Conservation (phyloP, 768 basidiomycete species). For the Candolleomyces aberdarensis region DNA sequence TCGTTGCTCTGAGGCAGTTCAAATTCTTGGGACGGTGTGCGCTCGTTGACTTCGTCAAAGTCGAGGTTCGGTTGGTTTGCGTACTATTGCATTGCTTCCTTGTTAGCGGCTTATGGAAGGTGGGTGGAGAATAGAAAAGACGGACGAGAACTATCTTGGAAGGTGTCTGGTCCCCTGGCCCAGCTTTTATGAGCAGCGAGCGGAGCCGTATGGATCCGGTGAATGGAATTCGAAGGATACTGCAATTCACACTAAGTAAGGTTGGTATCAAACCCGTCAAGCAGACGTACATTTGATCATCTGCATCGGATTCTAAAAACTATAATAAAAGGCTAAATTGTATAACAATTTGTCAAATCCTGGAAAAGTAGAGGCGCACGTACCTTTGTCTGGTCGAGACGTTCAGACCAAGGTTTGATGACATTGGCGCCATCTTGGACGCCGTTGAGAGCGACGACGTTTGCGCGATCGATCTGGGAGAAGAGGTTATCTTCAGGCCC, state of each 20-base stretch:
- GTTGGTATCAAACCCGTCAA: not conserved
- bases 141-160: slow-evolving; percentile 67
- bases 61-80: slow-evolving; percentile 77
- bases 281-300: slow-evolving; percentile 72
- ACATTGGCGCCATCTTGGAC: slow-evolving; percentile 47
- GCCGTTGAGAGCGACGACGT: slow-evolving; percentile 80
- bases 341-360: not conserved
- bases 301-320: slow-evolving; percentile 87
- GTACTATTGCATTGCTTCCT: slow-evolving; percentile 43
- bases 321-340: slow-evolving; percentile 23
- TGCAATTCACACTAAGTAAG: slow-evolving; percentile 21
- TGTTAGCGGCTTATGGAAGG: not conserved
- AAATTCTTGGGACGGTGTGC: slow-evolving; percentile 69
- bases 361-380: slow-evolving; percentile 9
- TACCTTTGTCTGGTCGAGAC: slow-evolving; percentile 69
- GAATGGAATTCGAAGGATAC: slow-evolving; percentile 84
- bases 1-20: slow-evolving; percentile 67
- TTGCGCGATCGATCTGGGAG: slow-evolving; percentile 69
- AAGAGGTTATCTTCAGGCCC: slow-evolving; percentile 73
- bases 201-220: slow-evolving; percentile 84
- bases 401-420: slow-evolving; percentile 86
- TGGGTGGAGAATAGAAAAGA: not conserved
- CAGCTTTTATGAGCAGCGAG: slow-evolving; percentile 78
- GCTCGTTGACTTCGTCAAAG: slow-evolving; percentile 69
- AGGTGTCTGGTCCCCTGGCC: slow-evolving; percentile 78